Base-by-base conservation (phyloP, 768 basidiomycete genomes). In the Mycena sanguinolenta region DNA sequence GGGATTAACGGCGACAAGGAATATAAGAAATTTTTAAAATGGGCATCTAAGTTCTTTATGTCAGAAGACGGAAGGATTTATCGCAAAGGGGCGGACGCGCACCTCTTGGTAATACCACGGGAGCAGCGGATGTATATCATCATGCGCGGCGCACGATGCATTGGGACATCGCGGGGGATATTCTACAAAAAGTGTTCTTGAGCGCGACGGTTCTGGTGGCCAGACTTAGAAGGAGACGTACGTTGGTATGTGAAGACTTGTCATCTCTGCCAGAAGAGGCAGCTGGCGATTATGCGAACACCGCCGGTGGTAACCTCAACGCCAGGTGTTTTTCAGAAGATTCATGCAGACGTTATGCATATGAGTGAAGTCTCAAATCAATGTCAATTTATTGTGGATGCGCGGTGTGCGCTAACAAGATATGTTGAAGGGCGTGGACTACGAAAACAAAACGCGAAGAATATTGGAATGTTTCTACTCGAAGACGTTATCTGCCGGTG, bases 191-290 rank as follows among this genome's bases (percentile, higher is more conserved):
- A n/a, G n/a, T n/a, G n/a, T 55, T 21, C 9, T 58, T 69, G 57
- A 32, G 46, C 25, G 61, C 58, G 28, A 25, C 42, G 74, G 6
- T 77, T 77, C 42, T 81, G 74, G 75, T 77, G 70, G 72, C 74
- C 72, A 2, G 59, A 62, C 3, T 14, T 79, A 3, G 72, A 77
- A 5, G 50, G 32, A 13, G 79, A 83, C 55, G 69, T 82, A 8
- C 58, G 61, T 23, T 81, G 80, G 79, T 82, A 74, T 55, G 44
- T 81, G 9, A 73, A 75, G 25, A 77, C 78, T 16, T 82, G 82
- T 55, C 78, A 80, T 62, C 36, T 75, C 2, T 83, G 81, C 65
- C 81, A 84, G 58, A 57, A 76, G 1, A 58, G 78, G 4, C 62
- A 59, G 34, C 75, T 42, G 46, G 68, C 67, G 2, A 62, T 77